Evolutionary conservation across 495 filamentous ascomycete species (phyloP).

Genomic region (Podospora comata): DNA sequence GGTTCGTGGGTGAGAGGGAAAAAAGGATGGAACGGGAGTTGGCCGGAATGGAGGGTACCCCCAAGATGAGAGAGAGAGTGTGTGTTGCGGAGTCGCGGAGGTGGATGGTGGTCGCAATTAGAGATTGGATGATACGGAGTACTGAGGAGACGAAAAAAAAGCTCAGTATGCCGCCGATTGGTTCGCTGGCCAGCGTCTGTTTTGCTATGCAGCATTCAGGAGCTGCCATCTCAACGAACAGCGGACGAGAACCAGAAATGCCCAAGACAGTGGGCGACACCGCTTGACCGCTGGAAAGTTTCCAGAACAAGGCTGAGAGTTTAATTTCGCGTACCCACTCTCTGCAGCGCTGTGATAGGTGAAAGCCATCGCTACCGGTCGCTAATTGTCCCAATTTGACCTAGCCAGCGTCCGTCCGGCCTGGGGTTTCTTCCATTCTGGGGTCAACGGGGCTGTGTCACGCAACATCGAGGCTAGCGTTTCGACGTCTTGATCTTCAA

Average conservation of each 20-base stretch:
- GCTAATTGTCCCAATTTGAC: background rate
- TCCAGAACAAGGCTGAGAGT: conserved; percentile 24
- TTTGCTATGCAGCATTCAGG: conserved; percentile 31
- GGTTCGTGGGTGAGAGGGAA: background rate
- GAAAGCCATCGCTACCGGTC: conserved; percentile 19
- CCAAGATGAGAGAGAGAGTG: background rate
- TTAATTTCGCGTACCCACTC: conserved; percentile 30
- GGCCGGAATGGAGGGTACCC: background rate
- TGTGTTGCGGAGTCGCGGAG: conserved; percentile 5
- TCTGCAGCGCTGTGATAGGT: conserved; percentile 21
- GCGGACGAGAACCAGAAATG: background rate
- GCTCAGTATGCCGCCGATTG: conserved; percentile 22
- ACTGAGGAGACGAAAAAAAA: background rate
- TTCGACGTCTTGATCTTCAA: background rate
- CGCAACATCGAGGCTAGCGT: background rate
- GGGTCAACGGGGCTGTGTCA: background rate
- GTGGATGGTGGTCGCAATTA: conserved; percentile 1
- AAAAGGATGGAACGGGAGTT: conserved; percentile 8
- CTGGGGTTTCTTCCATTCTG: background rate
- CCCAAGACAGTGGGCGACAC: background rate
- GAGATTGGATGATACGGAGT: background rate
- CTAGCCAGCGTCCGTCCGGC: background rate
- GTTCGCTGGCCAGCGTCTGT: conserved; percentile 23
- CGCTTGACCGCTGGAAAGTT: conserved; percentile 22
- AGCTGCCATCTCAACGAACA: conserved; percentile 16